phyloP scores from a whole-genome alignment of 805 yeast species.

The Metahyphopichia silvanorum region DNA sequence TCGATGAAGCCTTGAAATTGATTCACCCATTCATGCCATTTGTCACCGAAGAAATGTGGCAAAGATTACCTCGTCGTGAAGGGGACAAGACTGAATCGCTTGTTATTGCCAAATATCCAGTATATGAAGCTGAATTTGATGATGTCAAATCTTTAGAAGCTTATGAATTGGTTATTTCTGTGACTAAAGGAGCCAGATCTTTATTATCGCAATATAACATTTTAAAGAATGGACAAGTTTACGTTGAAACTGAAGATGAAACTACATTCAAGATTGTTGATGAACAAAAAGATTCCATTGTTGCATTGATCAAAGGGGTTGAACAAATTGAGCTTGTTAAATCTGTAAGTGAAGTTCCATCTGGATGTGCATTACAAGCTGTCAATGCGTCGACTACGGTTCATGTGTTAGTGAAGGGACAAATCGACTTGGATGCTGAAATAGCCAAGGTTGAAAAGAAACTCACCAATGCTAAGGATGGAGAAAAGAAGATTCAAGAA shows the following conservation, averaged over 20 bases:
- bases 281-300: constrained; percentile 81
- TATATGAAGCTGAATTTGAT: constrained; percentile 54
- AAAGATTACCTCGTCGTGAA: constrained; percentile 87
- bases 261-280: constrained; percentile 50
- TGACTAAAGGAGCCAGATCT: constrained; percentile 90
- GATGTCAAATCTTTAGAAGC: constrained; percentile 65
- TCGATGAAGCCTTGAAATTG: constrained; percentile 85
- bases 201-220: constrained; percentile 87
- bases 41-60: constrained; percentile 98
- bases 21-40: constrained; percentile 99
- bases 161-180: constrained; percentile 79
- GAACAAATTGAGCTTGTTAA: constrained; percentile 66
- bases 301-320: constrained; percentile 88
- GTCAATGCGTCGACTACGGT: constrained; percentile 81
- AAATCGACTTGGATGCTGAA: constrained; percentile 89
- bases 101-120: constrained; percentile 78
- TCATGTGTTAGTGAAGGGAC: constrained; percentile 90
- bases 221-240: constrained; percentile 82
- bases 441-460: constrained; percentile 78
- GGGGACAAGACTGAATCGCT: constrained; percentile 69
- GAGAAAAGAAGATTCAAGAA: constrained; percentile 64
- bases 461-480: constrained; percentile 60
- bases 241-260: constrained; percentile 63
- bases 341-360: constrained; percentile 58
- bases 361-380: constrained; percentile 85